Evolutionary conservation across 2,329 filamentous ascomycete genomes (phyloP), one percentile per base, ranked within the genome.

Genomic region (Xenosphaeropsis pyriputrescens): DNA sequence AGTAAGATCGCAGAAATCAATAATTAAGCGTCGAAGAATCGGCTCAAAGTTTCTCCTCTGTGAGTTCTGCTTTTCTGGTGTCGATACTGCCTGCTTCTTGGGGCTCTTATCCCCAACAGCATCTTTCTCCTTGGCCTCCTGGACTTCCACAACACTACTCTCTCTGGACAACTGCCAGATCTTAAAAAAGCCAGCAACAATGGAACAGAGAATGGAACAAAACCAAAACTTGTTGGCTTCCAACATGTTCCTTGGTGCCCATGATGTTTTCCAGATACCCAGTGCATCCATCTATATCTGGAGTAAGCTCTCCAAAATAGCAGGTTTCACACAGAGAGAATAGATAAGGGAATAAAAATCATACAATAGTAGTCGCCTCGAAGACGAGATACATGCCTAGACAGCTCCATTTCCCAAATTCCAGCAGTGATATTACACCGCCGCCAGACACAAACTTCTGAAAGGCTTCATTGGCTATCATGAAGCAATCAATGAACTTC

Each of bases 161-260:
- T 40, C n/a, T 31, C 45, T 35, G 11, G 42, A 39, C 11, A 60
- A 11, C 62, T 43, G 54, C n/a, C 58, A 40, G 29, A 72, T 50
- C 43, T 61, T 56, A 42, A 71, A 45, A 19, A 63, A 22, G 2
- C 61, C 58, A 17, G 61, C 49, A 2, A 68, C 32, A 0, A 72
- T 57, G 1, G 67, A 71, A 41, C 69, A 67, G 9, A 58, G 58
- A 16, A 85, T 58, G 0, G 68, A 68, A 30, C 75, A 70, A 44
- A 84, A 70, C 81, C 81, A 86, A 55, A 80, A 76, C 37, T 73
- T 68, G 57, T 81, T 73, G 0, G 70, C 72, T 56, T 85, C 75
- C 17, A 67, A 43, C 34, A 72, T 62, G 4, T 80, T 48, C 17
- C 44, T 47, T n/a, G 48, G 47, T 13, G 66, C 65, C 54, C 61